Conservation (phyloP, 1,284 basidiomycete genomes). For the Papiliotrema nemorosa region DNA sequence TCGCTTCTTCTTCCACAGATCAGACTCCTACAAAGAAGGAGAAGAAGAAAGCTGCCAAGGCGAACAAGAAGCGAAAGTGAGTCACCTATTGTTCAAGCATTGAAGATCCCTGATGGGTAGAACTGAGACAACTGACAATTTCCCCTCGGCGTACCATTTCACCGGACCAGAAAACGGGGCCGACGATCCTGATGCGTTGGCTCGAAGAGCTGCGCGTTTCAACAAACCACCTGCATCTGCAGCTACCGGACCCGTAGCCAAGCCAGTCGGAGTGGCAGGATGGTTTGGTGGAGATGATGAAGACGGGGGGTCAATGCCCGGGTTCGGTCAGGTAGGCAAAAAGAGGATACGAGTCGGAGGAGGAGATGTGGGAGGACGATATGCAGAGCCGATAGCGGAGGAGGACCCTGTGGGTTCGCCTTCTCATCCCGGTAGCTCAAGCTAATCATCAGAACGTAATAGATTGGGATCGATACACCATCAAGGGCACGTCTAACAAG, state of each 20-base stretch:
- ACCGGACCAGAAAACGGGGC: constrained; percentile 13
- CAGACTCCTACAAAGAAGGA: constrained; percentile 28
- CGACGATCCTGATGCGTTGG: constrained; percentile 36
- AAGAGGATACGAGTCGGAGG: no score
- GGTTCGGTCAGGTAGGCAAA: constrained; percentile 30
- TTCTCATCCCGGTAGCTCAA: neutral
- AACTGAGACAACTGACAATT: constrained; percentile 17
- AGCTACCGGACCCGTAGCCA: neutral
- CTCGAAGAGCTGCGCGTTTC: constrained; percentile 39
- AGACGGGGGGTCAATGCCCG: constrained; percentile 10
- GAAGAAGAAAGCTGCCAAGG: constrained; percentile 28
- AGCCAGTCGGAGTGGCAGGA: constrained; percentile 6
- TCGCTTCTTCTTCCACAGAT: neutral
- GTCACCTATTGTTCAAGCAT: no score
- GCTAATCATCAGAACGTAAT: constrained; percentile 70
- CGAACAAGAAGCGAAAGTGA: neutral
- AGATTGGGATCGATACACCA: constrained; percentile 94
- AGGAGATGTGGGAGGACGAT: constrained; percentile 36
- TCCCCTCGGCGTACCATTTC: constrained; percentile 34
- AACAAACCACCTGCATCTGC: constrained; percentile 16
- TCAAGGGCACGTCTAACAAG: constrained; percentile 83
- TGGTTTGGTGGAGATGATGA: constrained; percentile 30
- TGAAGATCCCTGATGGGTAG: no score
- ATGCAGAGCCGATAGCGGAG: constrained; percentile 32
- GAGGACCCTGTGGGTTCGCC: constrained; percentile 51